Conservation (phyloP, 1,284 basidiomycete genomes). For the Neotropicomus parvogracilis region DNA sequence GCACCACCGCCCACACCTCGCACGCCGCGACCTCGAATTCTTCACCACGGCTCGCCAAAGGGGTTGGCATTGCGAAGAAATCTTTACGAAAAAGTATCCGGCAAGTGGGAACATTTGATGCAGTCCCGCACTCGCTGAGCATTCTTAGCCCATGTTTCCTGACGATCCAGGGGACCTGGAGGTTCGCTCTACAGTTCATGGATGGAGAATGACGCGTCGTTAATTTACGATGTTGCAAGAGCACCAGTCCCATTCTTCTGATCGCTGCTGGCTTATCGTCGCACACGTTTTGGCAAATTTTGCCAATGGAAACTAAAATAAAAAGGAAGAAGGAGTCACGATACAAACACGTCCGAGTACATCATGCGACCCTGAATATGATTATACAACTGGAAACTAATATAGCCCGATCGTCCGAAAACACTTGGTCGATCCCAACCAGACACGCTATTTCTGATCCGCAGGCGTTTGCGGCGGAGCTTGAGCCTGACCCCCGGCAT, state of each 20-base stretch:
- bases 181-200: constrained; percentile 72
- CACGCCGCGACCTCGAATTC: constrained; percentile 82
- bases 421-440: too few relatives aligned
- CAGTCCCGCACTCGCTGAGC: neutral
- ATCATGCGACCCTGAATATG: too few relatives aligned
- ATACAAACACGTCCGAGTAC: too few relatives aligned
- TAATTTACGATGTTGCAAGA: too few relatives aligned
- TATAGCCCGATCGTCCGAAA: too few relatives aligned
- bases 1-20: constrained; percentile 86
- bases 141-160: constrained; percentile 76
- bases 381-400: too few relatives aligned
- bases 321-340: too few relatives aligned
- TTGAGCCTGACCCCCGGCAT: neutral
- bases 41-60: constrained; percentile 62
- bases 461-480: constrained; percentile 1
- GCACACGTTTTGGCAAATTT: too few relatives aligned
- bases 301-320: too few relatives aligned
- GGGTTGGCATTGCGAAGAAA: constrained; percentile 77
- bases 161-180: constrained; percentile 78
- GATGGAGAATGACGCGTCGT: constrained; percentile 58
- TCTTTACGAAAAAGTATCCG: constrained; percentile 64
- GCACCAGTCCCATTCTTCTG: too few relatives aligned
- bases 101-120: constrained; percentile 37
- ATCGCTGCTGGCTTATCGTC: too few relatives aligned
- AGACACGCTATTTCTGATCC: constrained; percentile 14